These are phyloP conservation scores for Ajuga reptans DNA, from an alignment of 305 asterid species.

Conservation along the genomic window DNA sequence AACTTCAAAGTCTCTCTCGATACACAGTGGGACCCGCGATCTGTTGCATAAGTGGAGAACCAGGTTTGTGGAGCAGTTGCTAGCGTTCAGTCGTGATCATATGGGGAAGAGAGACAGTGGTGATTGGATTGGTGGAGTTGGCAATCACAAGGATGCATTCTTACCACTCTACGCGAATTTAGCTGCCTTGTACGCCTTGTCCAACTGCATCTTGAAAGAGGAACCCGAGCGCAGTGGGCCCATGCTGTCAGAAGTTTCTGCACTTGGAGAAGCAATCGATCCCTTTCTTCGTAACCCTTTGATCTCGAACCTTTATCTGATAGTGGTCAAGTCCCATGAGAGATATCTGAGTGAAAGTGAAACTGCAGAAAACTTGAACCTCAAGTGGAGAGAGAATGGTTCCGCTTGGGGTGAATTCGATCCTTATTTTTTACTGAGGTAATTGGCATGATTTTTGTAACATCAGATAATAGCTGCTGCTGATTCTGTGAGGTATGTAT, in stretches of 20 bases:
- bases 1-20: constrained; percentile 27
- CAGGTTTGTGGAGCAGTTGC: constrained; percentile 48
- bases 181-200: constrained; percentile 55
- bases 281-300: constrained; percentile 70
- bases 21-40: constrained; percentile 26
- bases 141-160: constrained; percentile 86
- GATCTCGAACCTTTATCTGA: constrained; percentile 44
- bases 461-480: constrained; percentile 2
- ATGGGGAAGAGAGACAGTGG: constrained; percentile 31
- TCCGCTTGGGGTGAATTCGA: constrained; percentile 57
- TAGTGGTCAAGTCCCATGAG: constrained; percentile 48
- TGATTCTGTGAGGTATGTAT: not conserved
- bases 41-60: constrained; percentile 58
- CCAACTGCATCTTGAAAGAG: constrained; percentile 44
- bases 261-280: constrained; percentile 43
- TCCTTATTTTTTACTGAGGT: constrained; percentile 70
- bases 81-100: constrained; percentile 38
- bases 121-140: constrained; percentile 84
- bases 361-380: constrained; percentile 16
- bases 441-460: constrained; percentile 23
- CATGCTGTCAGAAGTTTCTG: constrained; percentile 46
- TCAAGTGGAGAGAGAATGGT: constrained; percentile 25
- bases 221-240: constrained; percentile 28
- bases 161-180: constrained; percentile 69
- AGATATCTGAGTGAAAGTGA: constrained; percentile 30